phyloP scores from a whole-genome alignment of 169 alveolate genomes.

The Eimeria maxima region DNA sequence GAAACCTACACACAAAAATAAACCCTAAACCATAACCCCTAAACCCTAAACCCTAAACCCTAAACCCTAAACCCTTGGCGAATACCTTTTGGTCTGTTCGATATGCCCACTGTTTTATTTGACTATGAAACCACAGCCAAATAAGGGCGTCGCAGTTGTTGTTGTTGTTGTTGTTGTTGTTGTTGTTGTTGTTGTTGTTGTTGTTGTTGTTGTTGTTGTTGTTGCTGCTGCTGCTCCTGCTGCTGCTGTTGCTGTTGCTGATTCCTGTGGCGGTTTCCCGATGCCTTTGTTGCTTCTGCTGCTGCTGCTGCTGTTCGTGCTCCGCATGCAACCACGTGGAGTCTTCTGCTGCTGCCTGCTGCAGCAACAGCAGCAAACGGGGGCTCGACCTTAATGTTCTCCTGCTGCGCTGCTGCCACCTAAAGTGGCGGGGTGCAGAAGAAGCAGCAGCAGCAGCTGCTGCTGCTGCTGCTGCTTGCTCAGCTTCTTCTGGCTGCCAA shows the following conservation, averaged over 20 bases:
- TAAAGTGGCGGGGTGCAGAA: neutral
- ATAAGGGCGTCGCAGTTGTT: conserved; percentile 41
- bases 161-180: too few species aligned
- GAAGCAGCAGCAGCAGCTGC: conserved; percentile 18
- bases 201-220: conserved; percentile 18
- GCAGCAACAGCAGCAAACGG: conserved; percentile 50
- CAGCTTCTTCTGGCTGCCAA: neutral
- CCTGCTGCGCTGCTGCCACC: neutral
- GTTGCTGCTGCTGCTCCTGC: conserved; percentile 24
- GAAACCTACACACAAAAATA: neutral
- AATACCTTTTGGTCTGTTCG: conserved; percentile 41
- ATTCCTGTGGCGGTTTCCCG: neutral
- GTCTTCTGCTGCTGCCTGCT: conserved; percentile 53
- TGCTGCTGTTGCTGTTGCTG: neutral
- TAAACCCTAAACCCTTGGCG: conserved; percentile 1
- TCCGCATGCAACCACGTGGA: conserved; percentile 4
- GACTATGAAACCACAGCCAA: conserved; percentile 74
- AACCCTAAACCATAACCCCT: conserved; percentile 19
- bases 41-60: conserved; percentile 57
- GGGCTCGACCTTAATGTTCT: neutral
- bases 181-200: neutral
- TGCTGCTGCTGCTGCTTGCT: neutral
- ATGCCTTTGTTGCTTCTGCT: too few species aligned
- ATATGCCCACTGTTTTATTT: conserved; percentile 76
- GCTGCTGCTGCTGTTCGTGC: too few species aligned